Evolutionary conservation across 73 alveolate genomes (phyloP), one percentile per base, ranked within the genome.

Genomic region (Stentor coeruleus): DNA sequence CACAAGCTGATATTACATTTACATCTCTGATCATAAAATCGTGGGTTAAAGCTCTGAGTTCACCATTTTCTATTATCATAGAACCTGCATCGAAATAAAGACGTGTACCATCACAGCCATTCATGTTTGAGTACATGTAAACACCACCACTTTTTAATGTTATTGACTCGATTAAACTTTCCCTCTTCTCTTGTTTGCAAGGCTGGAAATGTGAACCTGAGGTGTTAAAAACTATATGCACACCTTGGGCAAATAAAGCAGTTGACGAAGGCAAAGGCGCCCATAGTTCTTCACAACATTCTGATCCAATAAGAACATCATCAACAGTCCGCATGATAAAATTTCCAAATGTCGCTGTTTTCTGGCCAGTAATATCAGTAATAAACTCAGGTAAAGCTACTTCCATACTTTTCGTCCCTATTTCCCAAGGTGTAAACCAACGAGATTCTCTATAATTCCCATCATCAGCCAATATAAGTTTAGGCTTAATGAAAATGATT

Each of bases 371-470:
- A 49, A 86, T 59, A 59, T 60, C 60, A 36, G 58, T 37, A 26
- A 93, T 86, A n/a, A 57, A 77, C 35, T 59, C 60, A 2, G 96
- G 92, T 31, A 93, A 87, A 2, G 76, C 76, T 77, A 93, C 82
- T 2, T 88, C 91, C 58, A 84, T 91, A 14, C 77, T 49, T 80
- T 84, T 89, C 35, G 82, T 83, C 33, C 91, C 91, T 3, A 81
- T 82, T 58, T 81, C 59, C 98, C 98, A 95, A n/a, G 98, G 96
- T 0, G 95, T 90, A 86, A 95, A 95, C 90, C 91, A 95, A 14
- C 99, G 87, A 42, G 86, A 74, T 83, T 95, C 99, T 59, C 99
- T 87, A 86, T 94, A 95, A 89, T 95, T 95, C 15, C 94, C 94
- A 39, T 91, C 98, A 38, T 91, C 90, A 3, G 97, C 98, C 58